These are phyloP conservation scores for Botrytis tulipae DNA, from an alignment of 2,329 filamentous ascomycete genomes.

Conservation along the genomic window DNA sequence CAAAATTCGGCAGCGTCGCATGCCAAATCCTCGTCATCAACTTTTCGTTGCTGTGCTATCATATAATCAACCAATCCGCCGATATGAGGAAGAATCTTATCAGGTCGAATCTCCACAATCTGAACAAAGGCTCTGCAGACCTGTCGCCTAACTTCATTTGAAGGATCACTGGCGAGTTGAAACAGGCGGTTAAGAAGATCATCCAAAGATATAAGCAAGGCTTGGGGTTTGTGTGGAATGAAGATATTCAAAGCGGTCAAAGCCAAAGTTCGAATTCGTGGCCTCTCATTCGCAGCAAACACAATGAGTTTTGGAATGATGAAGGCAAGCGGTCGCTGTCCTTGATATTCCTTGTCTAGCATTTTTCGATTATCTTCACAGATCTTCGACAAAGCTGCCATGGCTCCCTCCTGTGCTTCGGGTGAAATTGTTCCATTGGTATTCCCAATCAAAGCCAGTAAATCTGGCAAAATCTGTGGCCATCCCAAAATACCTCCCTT, in stretches of 20 bases:
- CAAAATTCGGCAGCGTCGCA: slow-evolving; percentile 97
- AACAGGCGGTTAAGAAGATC: slow-evolving; percentile 81
- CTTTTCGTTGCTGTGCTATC: slow-evolving; percentile 78
- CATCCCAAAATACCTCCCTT: slow-evolving; percentile 83
- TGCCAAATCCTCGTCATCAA: slow-evolving; percentile 81
- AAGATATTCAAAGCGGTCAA: slow-evolving; percentile 89
- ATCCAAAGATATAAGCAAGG: slow-evolving; percentile 78
- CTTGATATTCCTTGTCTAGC: slow-evolving; percentile 83
- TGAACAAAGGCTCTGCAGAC: slow-evolving; percentile 93
- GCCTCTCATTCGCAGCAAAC: slow-evolving; percentile 72
- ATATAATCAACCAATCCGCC: slow-evolving; percentile 89
- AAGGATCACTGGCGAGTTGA: slow-evolving; percentile 71
- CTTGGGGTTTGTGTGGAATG: slow-evolving; percentile 78
- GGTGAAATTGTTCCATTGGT: slow-evolving; percentile 62
- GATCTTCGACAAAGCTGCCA: slow-evolving; percentile 89
- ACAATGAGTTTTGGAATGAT: slow-evolving; percentile 88
- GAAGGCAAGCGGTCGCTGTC: slow-evolving; percentile 81
- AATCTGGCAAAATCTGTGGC: slow-evolving; percentile 84
- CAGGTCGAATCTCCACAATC: slow-evolving; percentile 84
- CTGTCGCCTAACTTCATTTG: slow-evolving; percentile 80
- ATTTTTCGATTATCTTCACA: slow-evolving; percentile 93
- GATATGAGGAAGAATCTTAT: slow-evolving; percentile 88
- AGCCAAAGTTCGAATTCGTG: slow-evolving; percentile 77
- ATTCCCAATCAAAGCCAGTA: slow-evolving; percentile 77
- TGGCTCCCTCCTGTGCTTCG: slow-evolving; percentile 85